Evolutionary conservation across 2,329 filamentous ascomycete species (phyloP), one percentile per base, ranked within the genome.

Genomic region (Mycocentrospora acerina): DNA sequence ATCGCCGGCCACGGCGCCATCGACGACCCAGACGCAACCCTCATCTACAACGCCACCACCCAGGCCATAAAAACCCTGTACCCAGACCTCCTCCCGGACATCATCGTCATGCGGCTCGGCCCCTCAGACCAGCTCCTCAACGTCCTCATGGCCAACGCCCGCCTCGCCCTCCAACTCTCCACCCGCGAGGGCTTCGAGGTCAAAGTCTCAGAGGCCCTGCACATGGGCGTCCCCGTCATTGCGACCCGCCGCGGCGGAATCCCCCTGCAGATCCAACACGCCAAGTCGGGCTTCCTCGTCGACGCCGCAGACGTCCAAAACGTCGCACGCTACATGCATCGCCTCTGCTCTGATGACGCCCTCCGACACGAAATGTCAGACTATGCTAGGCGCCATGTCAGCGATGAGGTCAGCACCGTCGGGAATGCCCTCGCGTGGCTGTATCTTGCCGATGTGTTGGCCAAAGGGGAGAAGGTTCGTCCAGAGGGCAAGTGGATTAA

Each of bases 101-200:
- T 90, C 49, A 83, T 86, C 51, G 78, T 90, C 54, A 86, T 90
- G 77, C 83, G 87, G 13, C 74, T 93, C 1, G 81, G 85, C 0
- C 85, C 87, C 18, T 86, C 83, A 9, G 88, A 93, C 55, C 88
- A 93, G 65, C 75, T 90, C 14, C 80, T 93, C 54, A 90, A 93
- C 64, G 80, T 82, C 0, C 71, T 93, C 28, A 77, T 93, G 45
- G 81, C 83, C 25, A 83, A 85, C 33, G 82, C 86, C 1, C 80
- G 83, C 40, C 80, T 90, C 7, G 84, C 84, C 1, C 76, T 93
- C 7, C 88, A 93, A 65, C 79, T 93, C 5, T 90, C 86, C 3
- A 90, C 84, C 0, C 80, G 86, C 24, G 88, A 93, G 61, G 87
- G 88, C 0, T 93, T 93, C 54, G 88, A 93, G 66, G 84, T 93